phyloP scores from a whole-genome alignment of 2,329 filamentous ascomycete species.

The Elsinoe arachidis region DNA sequence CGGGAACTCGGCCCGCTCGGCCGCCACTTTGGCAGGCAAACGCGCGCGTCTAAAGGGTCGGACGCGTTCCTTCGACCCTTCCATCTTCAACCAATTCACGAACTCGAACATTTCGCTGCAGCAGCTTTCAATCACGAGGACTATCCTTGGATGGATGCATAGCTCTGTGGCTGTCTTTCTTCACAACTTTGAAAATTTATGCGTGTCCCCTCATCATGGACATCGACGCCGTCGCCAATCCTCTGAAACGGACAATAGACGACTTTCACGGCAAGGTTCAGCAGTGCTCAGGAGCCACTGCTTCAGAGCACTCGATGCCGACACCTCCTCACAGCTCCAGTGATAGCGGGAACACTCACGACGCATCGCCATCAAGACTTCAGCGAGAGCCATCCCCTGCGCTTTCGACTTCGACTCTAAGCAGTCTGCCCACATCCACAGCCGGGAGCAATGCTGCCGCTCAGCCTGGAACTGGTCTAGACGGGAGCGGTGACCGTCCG shows the following conservation, averaged over 20 bases:
- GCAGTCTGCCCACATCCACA: slow-evolving; percentile 20
- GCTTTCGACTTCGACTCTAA: slow-evolving; percentile 26
- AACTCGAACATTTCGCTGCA: neutral
- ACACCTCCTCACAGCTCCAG: slow-evolving; percentile 16
- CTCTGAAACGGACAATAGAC: neutral
- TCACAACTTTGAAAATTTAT: no score
- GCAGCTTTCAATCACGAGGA: neutral
- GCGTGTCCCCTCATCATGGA: neutral
- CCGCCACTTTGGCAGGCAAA: neutral
- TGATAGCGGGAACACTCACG: neutral
- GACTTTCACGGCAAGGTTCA: neutral
- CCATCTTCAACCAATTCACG: neutral
- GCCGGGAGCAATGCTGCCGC: slow-evolving; percentile 4
- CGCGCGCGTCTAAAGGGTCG: neutral
- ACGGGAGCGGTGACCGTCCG: slow-evolving; percentile 20
- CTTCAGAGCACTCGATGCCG: slow-evolving; percentile 1
- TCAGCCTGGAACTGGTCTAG: neutral
- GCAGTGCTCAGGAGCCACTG: neutral
- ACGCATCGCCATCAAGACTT: neutral
- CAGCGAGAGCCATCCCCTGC: slow-evolving; percentile 25
- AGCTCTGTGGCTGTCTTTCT: no score
- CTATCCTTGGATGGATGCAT: neutral
- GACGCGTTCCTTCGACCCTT: neutral
- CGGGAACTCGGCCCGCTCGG: neutral
- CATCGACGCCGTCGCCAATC: neutral